Evolutionary conservation across 331 rosid genomes (phyloP).

Genomic region (Cucumis variabilis): DNA sequence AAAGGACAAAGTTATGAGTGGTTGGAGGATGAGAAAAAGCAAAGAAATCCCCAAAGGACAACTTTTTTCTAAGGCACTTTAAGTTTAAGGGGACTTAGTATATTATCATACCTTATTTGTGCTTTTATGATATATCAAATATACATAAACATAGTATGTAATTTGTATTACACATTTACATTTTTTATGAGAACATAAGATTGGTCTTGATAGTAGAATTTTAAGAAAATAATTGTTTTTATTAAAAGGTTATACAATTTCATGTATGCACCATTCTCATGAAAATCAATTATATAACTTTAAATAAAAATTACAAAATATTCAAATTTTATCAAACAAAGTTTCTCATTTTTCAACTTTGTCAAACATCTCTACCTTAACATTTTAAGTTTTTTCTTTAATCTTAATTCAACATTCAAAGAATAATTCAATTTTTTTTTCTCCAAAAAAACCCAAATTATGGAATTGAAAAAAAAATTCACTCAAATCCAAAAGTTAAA

Average conservation of each 20-base stretch:
- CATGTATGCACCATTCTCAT: not conserved
- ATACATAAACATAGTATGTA: not conserved
- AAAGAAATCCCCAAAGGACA: constrained; percentile 3
- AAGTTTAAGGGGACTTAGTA: not conserved
- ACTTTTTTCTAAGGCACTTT: not conserved
- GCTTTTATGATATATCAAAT: not conserved
- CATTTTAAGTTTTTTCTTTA: not conserved
- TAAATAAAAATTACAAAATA: not conserved
- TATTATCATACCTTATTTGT: not conserved
- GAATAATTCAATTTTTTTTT: not conserved
- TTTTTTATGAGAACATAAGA: no score
- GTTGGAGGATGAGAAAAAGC: constrained; percentile 15
- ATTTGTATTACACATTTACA: no score
- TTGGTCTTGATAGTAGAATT: no score
- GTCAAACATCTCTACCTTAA: no score
- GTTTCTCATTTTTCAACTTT: no score
- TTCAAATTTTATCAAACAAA: no score
- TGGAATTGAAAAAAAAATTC: not conserved
- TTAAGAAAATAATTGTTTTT: no score
- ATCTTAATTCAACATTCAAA: not conserved
- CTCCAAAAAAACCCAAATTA: not conserved
- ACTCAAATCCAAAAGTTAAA: not conserved
- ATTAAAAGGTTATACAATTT: not conserved
- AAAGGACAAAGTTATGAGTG: not conserved
- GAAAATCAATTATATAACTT: not conserved